phyloP scores from a whole-genome alignment of 2,329 filamentous ascomycete genomes.

The Aciculosporium take region DNA sequence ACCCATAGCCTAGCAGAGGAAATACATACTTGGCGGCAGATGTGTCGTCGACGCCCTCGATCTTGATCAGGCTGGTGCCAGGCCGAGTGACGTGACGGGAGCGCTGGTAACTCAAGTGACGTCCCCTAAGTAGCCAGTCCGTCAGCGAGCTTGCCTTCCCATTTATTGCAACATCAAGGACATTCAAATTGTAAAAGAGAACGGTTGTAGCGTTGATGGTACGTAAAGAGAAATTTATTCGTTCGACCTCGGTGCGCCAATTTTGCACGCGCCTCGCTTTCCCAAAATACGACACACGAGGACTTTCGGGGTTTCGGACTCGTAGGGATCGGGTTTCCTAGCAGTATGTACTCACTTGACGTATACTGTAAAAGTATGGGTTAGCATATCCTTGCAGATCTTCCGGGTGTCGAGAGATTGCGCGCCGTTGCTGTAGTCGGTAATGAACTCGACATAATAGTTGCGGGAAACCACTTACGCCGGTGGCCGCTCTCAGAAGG shows the following conservation, averaged over 20 bases:
- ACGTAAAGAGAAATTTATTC: background rate
- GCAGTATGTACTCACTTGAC: conserved; percentile 58
- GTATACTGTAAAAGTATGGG: conserved; percentile 46
- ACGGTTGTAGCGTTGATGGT: background rate
- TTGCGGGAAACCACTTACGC: conserved; percentile 46
- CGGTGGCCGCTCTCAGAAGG: conserved; percentile 78
- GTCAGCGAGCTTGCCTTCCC: conserved; percentile 1
- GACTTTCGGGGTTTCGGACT: background rate
- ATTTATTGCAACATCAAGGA: background rate
- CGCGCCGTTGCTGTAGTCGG: background rate
- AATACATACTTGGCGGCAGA: conserved; percentile 66
- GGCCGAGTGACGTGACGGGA: conserved; percentile 85
- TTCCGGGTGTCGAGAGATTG: conserved; percentile 16
- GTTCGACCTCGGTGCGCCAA: background rate
- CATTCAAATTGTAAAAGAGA: background rate
- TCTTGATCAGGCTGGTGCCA: conserved; percentile 89
- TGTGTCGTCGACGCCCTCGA: conserved; percentile 91
- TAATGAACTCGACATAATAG: background rate
- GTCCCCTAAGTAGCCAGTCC: conserved; percentile 49
- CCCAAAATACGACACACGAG: background rate
- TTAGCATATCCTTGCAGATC: conserved; percentile 10
- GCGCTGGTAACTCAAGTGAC: conserved; percentile 96
- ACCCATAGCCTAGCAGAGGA: background rate
- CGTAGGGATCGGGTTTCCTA: background rate
- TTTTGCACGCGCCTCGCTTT: background rate